Percentiles rank a stretch among this genome's conserved stretches.
phyloP scores from a whole-genome alignment of 2,329 filamentous ascomycete species.

The Pseudocercospora crystallina region DNA sequence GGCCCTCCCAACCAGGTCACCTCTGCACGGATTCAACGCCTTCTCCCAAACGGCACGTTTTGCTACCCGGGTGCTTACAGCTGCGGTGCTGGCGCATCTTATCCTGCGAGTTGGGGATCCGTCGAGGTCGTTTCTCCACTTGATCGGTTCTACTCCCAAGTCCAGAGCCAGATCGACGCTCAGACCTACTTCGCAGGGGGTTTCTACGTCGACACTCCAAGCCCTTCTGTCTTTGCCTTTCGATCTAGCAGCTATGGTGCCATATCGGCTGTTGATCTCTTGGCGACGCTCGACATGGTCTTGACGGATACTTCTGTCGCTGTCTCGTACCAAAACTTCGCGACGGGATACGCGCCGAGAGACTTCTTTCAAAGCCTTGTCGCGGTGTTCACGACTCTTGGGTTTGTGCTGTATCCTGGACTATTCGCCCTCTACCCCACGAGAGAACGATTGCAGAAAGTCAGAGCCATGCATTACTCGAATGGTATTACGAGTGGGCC shows the following conservation, averaged over 20 bases:
- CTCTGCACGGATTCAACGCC: not conserved
- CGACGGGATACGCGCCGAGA: conserved; percentile 68
- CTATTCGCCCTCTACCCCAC: conserved; percentile 87
- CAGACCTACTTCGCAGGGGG: conserved; percentile 5
- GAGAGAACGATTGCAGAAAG: conserved; percentile 71
- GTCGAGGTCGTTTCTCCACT: conserved; percentile 2
- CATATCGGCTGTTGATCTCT: not conserved
- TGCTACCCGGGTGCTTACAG: conserved; percentile 9
- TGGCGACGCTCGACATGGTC: conserved; percentile 69
- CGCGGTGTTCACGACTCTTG: conserved; percentile 70
- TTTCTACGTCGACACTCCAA: conserved; percentile 11
- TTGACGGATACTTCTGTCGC: conserved; percentile 67
- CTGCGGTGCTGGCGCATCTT: not conserved
- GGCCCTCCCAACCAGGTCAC: conserved; percentile 10
- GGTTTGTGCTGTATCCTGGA: conserved; percentile 73
- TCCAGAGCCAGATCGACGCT: not conserved
- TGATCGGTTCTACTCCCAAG: conserved; percentile 13
- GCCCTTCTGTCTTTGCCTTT: conserved; percentile 13
- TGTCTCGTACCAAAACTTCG: conserved; percentile 70
- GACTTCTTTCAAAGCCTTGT: conserved; percentile 71
- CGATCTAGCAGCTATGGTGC: conserved; percentile 1
- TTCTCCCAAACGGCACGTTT: conserved; percentile 13
- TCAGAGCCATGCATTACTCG: conserved; percentile 80
- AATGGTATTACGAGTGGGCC: conserved; percentile 80
- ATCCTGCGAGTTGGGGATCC: not conserved